Percentiles rank a stretch among this genome's conserved stretches.
Conservation (phyloP, 2,329 filamentous ascomycete genomes). For the Botryotinia convoluta region DNA sequence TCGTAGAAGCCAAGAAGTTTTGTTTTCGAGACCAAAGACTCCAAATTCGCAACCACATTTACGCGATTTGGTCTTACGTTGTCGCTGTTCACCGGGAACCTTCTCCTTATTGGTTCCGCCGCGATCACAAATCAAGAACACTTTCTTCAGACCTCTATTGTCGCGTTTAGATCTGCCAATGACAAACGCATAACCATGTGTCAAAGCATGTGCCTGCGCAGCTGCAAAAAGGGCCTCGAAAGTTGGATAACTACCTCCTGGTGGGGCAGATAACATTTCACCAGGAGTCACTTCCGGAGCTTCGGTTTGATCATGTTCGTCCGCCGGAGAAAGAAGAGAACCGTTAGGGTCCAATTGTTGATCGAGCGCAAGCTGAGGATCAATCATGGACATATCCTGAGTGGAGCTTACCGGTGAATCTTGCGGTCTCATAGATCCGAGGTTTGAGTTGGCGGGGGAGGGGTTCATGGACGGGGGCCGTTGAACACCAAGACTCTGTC, state of each 20-base stretch:
- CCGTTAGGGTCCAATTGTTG: slow-evolving; percentile 31
- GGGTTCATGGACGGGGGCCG: slow-evolving; percentile 30
- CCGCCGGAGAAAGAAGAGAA: slow-evolving; percentile 25
- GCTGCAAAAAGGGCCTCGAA: slow-evolving; percentile 64
- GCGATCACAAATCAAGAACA: slow-evolving; percentile 64
- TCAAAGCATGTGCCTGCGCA: slow-evolving; percentile 63
- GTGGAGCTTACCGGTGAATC: slow-evolving; percentile 30
- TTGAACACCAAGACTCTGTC: slow-evolving; percentile 27
- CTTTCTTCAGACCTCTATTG: slow-evolving; percentile 65
- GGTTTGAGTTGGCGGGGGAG: slow-evolving; percentile 33
- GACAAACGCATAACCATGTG: slow-evolving; percentile 65
- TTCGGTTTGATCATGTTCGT: slow-evolving; percentile 11
- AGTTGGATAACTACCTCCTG: slow-evolving; percentile 62
- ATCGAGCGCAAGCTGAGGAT: slow-evolving; percentile 37
- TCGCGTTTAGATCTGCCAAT: slow-evolving; percentile 64
- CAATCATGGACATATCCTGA: slow-evolving; percentile 39
- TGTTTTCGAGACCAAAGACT: slow-evolving; percentile 67
- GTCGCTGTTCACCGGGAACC: slow-evolving; percentile 39
- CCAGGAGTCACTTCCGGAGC: slow-evolving; percentile 30
- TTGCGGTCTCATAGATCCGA: slow-evolving; percentile 26
- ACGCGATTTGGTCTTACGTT: slow-evolving; percentile 64
- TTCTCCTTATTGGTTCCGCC: slow-evolving; percentile 60
- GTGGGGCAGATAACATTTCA: slow-evolving; percentile 45
- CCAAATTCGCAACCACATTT: slow-evolving; percentile 68
- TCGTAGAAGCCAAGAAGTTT: slow-evolving; percentile 64